phyloP scores from a whole-genome alignment of 2,329 filamentous ascomycete species.

The Aureobasidium leucospermi region DNA sequence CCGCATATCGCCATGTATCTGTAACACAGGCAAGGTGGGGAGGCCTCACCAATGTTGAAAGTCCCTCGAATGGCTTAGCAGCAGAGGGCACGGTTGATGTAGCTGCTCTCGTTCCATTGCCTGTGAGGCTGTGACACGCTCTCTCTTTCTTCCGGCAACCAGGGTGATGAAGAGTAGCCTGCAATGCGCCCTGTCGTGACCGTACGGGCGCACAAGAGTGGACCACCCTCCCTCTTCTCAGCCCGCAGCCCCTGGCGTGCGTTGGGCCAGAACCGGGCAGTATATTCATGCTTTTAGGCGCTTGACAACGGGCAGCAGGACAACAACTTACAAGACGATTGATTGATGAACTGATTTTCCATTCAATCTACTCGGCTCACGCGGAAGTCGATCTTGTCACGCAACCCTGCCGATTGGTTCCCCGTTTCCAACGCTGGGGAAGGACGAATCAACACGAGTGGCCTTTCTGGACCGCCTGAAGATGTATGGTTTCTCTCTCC shows the following conservation, averaged over 20 bases:
- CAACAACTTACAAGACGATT: conserved; percentile 7
- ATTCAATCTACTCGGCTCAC: conserved; percentile 12
- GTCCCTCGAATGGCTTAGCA: neutral
- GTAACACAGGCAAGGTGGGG: conserved; percentile 12
- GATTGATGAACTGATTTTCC: conserved; percentile 5
- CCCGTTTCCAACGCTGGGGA: conserved; percentile 1
- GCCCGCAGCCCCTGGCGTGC: conserved; percentile 7
- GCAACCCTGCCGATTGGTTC: conserved; percentile 13
- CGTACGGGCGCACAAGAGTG: conserved; percentile 6
- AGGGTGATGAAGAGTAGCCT: conserved; percentile 5
- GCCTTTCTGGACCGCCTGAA: neutral
- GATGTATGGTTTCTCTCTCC: neutral
- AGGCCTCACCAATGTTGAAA: neutral
- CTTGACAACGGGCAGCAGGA: conserved; percentile 7
- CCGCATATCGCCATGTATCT: conserved; percentile 7
- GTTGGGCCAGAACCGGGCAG: conserved; percentile 7
- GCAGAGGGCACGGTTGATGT: neutral
- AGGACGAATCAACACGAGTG: neutral
- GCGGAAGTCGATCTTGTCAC: conserved; percentile 10
- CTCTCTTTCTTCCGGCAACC: conserved; percentile 5
- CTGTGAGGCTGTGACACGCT: conserved; percentile 11
- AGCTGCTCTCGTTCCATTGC: neutral
- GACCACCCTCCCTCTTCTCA: neutral
- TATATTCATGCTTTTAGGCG: neutral
- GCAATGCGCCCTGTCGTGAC: conserved; percentile 8